phyloP scores from a whole-genome alignment of 1,284 basidiomycete species.

The Stereum hirsutum region DNA sequence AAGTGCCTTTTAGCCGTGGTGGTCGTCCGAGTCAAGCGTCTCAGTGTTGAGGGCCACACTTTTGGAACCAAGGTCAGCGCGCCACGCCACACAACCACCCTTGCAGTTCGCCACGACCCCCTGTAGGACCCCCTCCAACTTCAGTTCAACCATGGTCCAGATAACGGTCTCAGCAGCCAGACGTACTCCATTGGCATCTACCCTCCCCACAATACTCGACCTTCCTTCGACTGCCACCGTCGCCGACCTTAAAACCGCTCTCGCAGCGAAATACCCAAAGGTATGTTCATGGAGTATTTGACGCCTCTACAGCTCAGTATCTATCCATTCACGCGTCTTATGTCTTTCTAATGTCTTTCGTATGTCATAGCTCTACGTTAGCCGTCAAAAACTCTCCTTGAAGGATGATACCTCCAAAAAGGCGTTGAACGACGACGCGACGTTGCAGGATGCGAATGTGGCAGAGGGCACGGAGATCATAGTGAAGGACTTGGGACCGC shows the following conservation, averaged over 20 bases:
- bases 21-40: too few species aligned
- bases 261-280: constrained; percentile 48
- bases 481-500: constrained; percentile 85
- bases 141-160: constrained; percentile 50
- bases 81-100: too few species aligned
- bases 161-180: constrained; percentile 44
- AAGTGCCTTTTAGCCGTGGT: too few species aligned
- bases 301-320: not conserved
- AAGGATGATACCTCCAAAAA: constrained; percentile 54
- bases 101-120: too few species aligned
- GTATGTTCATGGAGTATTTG: constrained; percentile 29
- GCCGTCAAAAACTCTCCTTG: constrained; percentile 68
- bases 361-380: constrained; percentile 48
- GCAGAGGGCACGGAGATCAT: constrained; percentile 49
- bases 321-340: not conserved
- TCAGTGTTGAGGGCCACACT: too few species aligned
- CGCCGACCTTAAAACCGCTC: constrained; percentile 48
- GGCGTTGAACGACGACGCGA: constrained; percentile 53
- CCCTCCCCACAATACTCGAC: constrained; percentile 49
- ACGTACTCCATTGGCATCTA: constrained; percentile 36
- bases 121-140: too few species aligned
- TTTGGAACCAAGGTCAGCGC: too few species aligned
- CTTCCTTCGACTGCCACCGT: constrained; percentile 43
- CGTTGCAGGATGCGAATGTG: constrained; percentile 49
- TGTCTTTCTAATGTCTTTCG: not conserved